Percentiles rank a stretch among this genome's conserved stretches.
These are phyloP conservation scores for Penicillium canescens DNA, from an alignment of 495 filamentous ascomycete genomes.

Conservation along the genomic window DNA sequence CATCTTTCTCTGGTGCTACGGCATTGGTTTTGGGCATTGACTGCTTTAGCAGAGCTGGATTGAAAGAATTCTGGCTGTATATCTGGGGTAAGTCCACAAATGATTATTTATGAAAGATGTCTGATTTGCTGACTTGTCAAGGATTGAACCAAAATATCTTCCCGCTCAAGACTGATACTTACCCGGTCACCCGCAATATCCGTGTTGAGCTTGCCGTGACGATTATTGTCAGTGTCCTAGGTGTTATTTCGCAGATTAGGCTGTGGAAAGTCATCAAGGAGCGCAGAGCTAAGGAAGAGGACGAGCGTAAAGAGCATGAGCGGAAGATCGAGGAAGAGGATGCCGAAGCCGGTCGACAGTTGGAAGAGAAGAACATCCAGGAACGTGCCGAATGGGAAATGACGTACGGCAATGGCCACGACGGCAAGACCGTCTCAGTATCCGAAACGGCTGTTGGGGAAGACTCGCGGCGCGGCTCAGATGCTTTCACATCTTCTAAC, in stretches of 20 bases:
- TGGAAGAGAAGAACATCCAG: constrained; percentile 65
- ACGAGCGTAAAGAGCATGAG: constrained; percentile 54
- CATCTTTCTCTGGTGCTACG: constrained; percentile 81
- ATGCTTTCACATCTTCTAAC: constrained; percentile 17
- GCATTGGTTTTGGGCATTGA: constrained; percentile 81
- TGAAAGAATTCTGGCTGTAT: constrained; percentile 97
- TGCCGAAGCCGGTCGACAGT: constrained; percentile 60
- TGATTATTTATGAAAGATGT: neutral
- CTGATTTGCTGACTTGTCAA: constrained; percentile 26
- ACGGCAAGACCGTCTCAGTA: constrained; percentile 11
- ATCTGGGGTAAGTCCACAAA: constrained; percentile 67
- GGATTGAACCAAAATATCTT: constrained; percentile 78
- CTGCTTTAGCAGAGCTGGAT: constrained; percentile 82
- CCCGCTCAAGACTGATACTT: constrained; percentile 70
- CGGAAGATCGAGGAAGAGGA: constrained; percentile 68
- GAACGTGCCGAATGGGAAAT: constrained; percentile 82
- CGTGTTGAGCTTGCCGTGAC: constrained; percentile 80
- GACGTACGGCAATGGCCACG: constrained; percentile 56
- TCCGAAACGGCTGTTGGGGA: constrained; percentile 33
- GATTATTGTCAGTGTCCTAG: constrained; percentile 69
- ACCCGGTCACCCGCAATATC: constrained; percentile 85
- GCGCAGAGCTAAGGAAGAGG: constrained; percentile 61
- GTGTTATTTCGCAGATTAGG: constrained; percentile 80
- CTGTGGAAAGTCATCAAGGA: constrained; percentile 87
- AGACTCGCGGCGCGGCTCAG: constrained; percentile 29